Conservation (phyloP, 306 rosid species). For the Prinsepia uniflora region DNA sequence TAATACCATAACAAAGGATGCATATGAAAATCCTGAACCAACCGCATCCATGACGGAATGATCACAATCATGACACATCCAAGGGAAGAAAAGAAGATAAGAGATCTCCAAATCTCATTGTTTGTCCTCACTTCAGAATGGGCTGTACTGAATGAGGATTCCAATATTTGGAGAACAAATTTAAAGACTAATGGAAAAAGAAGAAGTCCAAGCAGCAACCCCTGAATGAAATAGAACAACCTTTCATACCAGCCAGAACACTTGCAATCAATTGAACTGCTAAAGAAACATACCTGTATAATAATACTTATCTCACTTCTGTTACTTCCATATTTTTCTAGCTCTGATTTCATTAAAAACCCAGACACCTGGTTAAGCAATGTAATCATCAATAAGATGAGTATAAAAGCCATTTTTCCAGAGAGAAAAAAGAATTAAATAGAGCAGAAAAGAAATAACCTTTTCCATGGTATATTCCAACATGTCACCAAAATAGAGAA, state of each 20-base stretch:
- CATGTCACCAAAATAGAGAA: constrained; percentile 92
- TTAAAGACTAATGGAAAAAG: constrained; percentile 65
- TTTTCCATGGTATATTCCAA: constrained; percentile 55
- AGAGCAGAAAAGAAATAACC: constrained; percentile 37
- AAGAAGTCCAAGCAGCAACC: constrained; percentile 84
- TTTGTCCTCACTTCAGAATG: constrained; percentile 45
- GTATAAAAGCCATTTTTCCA: constrained; percentile 17
- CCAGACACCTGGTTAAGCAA: constrained; percentile 53
- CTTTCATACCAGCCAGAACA: constrained; percentile 29
- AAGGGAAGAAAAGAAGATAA: constrained; percentile 54
- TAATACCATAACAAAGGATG: constrained; percentile 81
- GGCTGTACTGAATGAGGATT: constrained; percentile 40
- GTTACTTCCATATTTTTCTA: constrained; percentile 46
- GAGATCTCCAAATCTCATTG: constrained; percentile 54
- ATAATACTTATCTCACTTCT: constrained; percentile 74
- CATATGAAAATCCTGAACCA: constrained; percentile 62
- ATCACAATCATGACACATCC: constrained; percentile 60
- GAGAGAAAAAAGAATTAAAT: constrained; percentile 5
- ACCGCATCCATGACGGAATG: constrained; percentile 78
- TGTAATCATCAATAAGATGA: constrained; percentile 24
- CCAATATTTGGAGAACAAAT: constrained; percentile 53
- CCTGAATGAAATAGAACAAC: constrained; percentile 55
- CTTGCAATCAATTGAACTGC: constrained; percentile 22
- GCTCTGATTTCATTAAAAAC: constrained; percentile 40
- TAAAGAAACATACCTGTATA: constrained; percentile 62